Conservation (phyloP, 768 basidiomycete species). For the Trametes cinnabarina region DNA sequence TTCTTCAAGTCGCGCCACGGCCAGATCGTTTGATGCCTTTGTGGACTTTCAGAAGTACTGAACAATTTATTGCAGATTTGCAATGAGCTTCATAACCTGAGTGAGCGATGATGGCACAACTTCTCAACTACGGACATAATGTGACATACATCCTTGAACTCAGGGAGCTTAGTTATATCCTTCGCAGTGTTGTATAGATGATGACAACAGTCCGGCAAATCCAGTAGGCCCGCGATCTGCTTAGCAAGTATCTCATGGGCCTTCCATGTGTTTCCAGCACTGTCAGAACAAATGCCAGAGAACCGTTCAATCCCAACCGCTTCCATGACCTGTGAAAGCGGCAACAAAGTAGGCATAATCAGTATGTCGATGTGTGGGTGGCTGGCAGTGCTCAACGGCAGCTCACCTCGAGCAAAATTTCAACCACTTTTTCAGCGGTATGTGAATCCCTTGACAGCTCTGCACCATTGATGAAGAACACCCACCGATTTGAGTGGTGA, state of each 20-base stretch:
- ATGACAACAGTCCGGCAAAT: slow-evolving; percentile 1
- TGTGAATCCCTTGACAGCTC: slow-evolving; percentile 30
- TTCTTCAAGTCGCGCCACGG: neutral
- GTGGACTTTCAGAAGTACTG: neutral
- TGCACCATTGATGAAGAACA: slow-evolving; percentile 23
- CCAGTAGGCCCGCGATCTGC: neutral
- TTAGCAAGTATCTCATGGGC: neutral
- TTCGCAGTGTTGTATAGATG: slow-evolving; percentile 7
- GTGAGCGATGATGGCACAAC: neutral
- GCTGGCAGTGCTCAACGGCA: neutral
- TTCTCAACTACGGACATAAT: neutral
- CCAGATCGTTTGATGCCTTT: neutral
- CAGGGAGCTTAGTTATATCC: slow-evolving; percentile 1
- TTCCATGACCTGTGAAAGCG: neutral
- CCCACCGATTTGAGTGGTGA: slow-evolving; percentile 28
- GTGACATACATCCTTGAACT: slow-evolving; percentile 1
- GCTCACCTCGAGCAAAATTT: slow-evolving; percentile 20
- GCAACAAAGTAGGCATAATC: too few relatives aligned
- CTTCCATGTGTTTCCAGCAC: slow-evolving; percentile 28
- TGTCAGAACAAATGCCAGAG: slow-evolving; percentile 26
- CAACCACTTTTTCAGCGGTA: slow-evolving; percentile 28
- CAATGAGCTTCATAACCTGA: neutral
- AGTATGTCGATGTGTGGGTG: neutral
- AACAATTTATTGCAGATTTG: neutral
- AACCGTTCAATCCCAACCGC: slow-evolving; percentile 17